Base-by-base conservation (phyloP, 78 protist genomes). In the Guillardia theta region DNA sequence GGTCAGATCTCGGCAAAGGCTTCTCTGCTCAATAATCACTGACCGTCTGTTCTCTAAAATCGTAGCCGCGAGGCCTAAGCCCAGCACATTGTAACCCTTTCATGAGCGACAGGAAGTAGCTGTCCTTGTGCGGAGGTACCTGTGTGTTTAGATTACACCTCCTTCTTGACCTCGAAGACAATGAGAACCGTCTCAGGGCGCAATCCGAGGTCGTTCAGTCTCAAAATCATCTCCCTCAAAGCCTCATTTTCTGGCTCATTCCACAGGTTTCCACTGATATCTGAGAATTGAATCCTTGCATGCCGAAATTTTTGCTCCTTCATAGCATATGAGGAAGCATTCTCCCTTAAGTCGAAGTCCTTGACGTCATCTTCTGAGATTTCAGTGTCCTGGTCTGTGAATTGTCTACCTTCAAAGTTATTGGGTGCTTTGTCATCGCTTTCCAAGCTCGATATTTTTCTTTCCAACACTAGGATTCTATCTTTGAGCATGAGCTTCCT, bases 101-200 rank as follows among this genome's bases (percentile, higher is more conserved):
- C 90, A 78, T 78, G 48, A 78, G 90, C 45, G 90, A 19, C 19
- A 78, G 90, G 9, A 78, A 78, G 90, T 12, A 78, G 48, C 48
- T 41, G 50, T 78, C 90, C 48, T 78, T 78, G 33, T 78, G 90
- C 48, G 90, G 90, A 24, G 90, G 90, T 0, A 78, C 33, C n/a
- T n/a, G n/a, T 53, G 12, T 15, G 33, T 53, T 19, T 53, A 19
- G 64, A 12, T 53, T 53, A 53, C n/a, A n/a, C n/a, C n/a, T n/a
- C n/a, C n/a, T n/a, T n/a, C n/a, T n/a, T n/a, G n/a, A n/a, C n/a
- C n/a, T n/a, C n/a, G n/a, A n/a, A n/a, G n/a, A n/a, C n/a, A n/a
- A n/a, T n/a, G n/a, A n/a, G n/a, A n/a, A n/a, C n/a, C 12, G 62
- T 18, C 12, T 53, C 62, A 21, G 62, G 62, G 33, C 62, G 12